Percentiles rank a stretch among this genome's conserved stretches.
Conservation (phyloP, 2,329 filamentous ascomycete genomes). For the Gyromitra esculenta region DNA sequence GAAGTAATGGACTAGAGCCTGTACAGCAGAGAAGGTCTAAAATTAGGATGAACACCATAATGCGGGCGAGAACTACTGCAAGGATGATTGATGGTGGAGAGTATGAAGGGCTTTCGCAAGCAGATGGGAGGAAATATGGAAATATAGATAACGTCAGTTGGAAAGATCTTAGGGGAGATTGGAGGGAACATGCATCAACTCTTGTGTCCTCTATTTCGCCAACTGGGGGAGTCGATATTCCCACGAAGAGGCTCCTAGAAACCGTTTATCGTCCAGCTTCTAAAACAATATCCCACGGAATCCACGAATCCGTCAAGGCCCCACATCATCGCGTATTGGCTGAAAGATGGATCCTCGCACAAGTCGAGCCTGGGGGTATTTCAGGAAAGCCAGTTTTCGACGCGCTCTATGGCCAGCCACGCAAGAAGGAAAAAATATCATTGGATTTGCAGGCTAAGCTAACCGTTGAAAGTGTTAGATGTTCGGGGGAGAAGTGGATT, state of each 20-base stretch:
- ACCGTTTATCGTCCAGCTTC: constrained; percentile 34
- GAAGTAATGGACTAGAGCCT: background rate
- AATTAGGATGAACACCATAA: constrained; percentile 15
- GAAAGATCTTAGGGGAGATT: constrained; percentile 35
- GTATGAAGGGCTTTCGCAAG: background rate
- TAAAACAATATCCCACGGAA: constrained; percentile 35
- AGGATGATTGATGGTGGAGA: background rate
- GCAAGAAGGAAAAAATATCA: constrained; percentile 17
- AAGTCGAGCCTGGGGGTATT: constrained; percentile 44
- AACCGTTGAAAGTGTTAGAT: constrained; percentile 49
- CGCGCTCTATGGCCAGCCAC: background rate
- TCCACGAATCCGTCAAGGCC: constrained; percentile 44
- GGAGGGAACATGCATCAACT: constrained; percentile 35
- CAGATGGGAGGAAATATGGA: background rate
- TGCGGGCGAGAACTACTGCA: background rate
- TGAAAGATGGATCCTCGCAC: constrained; percentile 50
- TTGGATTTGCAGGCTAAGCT: constrained; percentile 46
- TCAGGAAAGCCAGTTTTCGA: constrained; percentile 43
- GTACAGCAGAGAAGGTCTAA: constrained; percentile 11
- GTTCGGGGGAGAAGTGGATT: constrained; percentile 46
- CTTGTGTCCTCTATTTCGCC: constrained; percentile 3
- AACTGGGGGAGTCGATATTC: background rate
- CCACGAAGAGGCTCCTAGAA: constrained; percentile 7
- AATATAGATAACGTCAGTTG: constrained; percentile 17
- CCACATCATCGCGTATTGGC: constrained; percentile 48